phyloP scores from a whole-genome alignment of 495 filamentous ascomycete species.

The Neurospora discreta region DNA sequence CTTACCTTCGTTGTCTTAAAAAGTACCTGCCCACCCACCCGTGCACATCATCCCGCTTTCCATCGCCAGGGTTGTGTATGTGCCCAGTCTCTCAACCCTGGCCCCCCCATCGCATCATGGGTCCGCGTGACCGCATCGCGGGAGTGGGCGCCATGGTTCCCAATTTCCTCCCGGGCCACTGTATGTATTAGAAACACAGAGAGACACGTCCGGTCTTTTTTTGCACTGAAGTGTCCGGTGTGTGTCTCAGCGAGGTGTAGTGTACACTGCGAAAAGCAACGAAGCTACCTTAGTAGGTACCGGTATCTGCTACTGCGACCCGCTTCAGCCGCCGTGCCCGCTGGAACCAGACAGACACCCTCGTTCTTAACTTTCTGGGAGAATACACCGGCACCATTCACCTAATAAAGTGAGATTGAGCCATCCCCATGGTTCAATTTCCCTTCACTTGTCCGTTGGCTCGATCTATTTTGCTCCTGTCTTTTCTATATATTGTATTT shows the following conservation, averaged over 20 bases:
- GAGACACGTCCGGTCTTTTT: not conserved
- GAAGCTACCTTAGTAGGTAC: too few relatives aligned
- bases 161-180: conserved; percentile 1
- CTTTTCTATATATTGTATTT: not conserved
- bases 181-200: not conserved
- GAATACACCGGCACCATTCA: not conserved
- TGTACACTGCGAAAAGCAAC: not conserved
- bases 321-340: not conserved
- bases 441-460: not conserved
- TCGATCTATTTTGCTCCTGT: not conserved
- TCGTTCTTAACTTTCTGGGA: not conserved
- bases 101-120: conserved; percentile 1
- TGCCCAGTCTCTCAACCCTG: not conserved
- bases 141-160: not conserved
- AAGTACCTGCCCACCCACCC: not conserved
- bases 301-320: not conserved
- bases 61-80: not conserved
- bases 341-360: not conserved
- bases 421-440: not conserved
- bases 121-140: conserved; percentile 13
- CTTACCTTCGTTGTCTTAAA: not conserved
- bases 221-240: not conserved
- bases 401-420: not conserved
- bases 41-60: not conserved
- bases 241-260: not conserved